These are phyloP conservation scores for Populus tomentosa DNA, from an alignment of 441 rosid species.

Conservation along the genomic window DNA sequence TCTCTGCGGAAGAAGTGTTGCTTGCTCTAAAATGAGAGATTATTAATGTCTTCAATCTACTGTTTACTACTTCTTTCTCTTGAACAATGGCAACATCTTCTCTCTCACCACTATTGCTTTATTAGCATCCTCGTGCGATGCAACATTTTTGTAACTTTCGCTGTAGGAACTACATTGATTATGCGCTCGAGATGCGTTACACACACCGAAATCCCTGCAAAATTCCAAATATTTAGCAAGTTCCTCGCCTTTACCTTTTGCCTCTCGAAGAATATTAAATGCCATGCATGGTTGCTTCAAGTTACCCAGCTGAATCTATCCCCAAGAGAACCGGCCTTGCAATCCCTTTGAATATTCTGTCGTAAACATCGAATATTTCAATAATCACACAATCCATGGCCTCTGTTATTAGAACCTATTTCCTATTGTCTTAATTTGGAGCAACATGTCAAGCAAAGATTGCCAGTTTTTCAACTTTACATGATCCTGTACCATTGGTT, in stretches of 20 bases:
- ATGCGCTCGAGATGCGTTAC: slow-evolving; percentile 50
- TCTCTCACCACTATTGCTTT: slow-evolving; percentile 22
- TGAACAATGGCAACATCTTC: slow-evolving; percentile 7
- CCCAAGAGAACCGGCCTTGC: slow-evolving; percentile 32
- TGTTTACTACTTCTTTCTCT: not conserved
- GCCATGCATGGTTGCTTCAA: slow-evolving; percentile 41
- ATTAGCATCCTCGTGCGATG: slow-evolving; percentile 6
- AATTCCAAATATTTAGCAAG: slow-evolving; percentile 42
- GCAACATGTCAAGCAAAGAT: slow-evolving; percentile 43
- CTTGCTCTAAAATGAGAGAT: slow-evolving; percentile 15
- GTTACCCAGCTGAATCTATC: slow-evolving; percentile 29
- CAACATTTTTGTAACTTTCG: not conserved
- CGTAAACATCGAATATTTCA: slow-evolving; percentile 52
- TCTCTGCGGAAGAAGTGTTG: slow-evolving; percentile 2
- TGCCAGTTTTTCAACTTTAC: slow-evolving; percentile 38
- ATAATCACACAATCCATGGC: slow-evolving; percentile 63
- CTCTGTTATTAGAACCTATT: slow-evolving; percentile 46
- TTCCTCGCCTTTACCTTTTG: slow-evolving; percentile 42
- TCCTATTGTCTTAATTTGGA: slow-evolving; percentile 45
- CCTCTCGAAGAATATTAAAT: slow-evolving; percentile 42
- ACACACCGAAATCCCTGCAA: slow-evolving; percentile 45
- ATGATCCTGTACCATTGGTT: slow-evolving; percentile 30
- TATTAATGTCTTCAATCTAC: slow-evolving; percentile 40
- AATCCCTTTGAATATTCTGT: slow-evolving; percentile 40
- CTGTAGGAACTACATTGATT: slow-evolving; percentile 21